These are phyloP conservation scores for Allium fistulosum DNA, from an alignment of 106 monocot genomes.

Conservation along the genomic window DNA sequence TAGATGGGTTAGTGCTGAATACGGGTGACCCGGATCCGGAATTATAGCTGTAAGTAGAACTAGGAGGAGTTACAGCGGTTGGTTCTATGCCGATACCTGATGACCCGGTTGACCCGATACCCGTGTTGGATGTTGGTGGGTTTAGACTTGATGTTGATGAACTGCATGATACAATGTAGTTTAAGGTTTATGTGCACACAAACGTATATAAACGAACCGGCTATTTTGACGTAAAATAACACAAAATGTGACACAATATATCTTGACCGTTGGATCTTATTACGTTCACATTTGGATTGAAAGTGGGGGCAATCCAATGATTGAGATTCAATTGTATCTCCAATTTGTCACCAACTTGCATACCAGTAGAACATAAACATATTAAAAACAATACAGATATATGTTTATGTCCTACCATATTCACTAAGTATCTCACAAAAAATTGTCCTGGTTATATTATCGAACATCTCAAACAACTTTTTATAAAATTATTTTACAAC, in stretches of 20 bases:
- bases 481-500: no score
- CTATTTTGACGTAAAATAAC: not conserved
- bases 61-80: slow-evolving; percentile 2
- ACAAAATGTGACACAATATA: not conserved
- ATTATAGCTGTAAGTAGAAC: not conserved
- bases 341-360: no score
- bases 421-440: no score
- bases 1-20: slow-evolving; percentile 26
- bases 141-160: slow-evolving; percentile 7
- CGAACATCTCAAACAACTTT: no score
- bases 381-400: no score
- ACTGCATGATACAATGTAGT: slow-evolving; percentile 24
- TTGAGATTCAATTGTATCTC: no score
- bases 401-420: no score
- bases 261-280: not conserved
- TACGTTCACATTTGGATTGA: not conserved
- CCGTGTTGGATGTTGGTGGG: slow-evolving; percentile 16
- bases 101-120: not conserved
- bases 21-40: slow-evolving; percentile 31
- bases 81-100: slow-evolving; percentile 2
- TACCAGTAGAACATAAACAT: no score
- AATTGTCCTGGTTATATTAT: no score
- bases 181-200: not conserved
- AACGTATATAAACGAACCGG: no score
- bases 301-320: no score